These are phyloP conservation scores for Termitomyces sp. DNA, from an alignment of 768 basidiomycete species.

Conservation along the genomic window DNA sequence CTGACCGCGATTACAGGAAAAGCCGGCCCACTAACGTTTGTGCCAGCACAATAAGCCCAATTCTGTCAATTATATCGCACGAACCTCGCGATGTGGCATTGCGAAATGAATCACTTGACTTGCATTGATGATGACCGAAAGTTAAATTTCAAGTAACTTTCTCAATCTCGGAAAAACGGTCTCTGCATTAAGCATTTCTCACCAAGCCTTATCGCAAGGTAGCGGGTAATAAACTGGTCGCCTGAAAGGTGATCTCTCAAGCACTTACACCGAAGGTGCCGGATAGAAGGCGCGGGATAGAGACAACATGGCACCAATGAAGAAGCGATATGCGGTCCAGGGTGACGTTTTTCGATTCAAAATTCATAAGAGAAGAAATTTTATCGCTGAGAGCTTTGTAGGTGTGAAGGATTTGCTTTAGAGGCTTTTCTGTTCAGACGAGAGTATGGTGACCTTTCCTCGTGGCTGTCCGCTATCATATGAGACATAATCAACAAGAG, in stretches of 20 bases:
- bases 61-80: neutral
- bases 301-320: neutral
- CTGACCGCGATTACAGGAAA: neutral
- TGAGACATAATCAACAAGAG: neutral
- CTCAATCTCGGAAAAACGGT: neutral
- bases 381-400: neutral
- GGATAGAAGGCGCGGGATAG: neutral
- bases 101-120: neutral
- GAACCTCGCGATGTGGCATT: neutral
- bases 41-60: neutral
- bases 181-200: neutral
- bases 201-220: neutral
- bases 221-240: neutral
- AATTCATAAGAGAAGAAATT: neutral
- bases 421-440: conserved; percentile 2
- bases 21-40: neutral
- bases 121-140: neutral
- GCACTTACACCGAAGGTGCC: neutral
- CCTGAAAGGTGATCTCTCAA: too few species aligned
- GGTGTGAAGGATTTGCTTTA: neutral
- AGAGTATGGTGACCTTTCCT: neutral
- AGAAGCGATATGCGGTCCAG: neutral
- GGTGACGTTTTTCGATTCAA: neutral
- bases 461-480: conserved; percentile 3
- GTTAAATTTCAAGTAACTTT: neutral